Evolutionary conservation across 225 moss, liverwort and hornwort genomes (phyloP).

Genomic region (Polytrichum commune): DNA sequence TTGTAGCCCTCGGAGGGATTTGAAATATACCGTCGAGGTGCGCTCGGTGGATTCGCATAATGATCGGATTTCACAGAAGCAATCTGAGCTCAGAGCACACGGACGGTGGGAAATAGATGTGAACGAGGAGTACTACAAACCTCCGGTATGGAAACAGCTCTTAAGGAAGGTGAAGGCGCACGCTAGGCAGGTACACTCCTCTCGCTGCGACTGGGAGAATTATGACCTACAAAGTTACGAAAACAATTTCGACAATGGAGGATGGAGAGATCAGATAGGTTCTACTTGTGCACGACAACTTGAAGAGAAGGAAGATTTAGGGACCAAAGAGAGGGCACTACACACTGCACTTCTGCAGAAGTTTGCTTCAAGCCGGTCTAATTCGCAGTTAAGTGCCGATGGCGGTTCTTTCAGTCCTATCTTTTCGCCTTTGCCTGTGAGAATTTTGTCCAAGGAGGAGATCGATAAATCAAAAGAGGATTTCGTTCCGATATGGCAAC

Average conservation of each 20-base stretch:
- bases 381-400: slow-evolving; percentile 14
- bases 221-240: slow-evolving; percentile 54
- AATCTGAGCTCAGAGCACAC: slow-evolving; percentile 24
- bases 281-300: slow-evolving; percentile 3
- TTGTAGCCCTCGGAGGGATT: slow-evolving; percentile 35
- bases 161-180: slow-evolving; percentile 50
- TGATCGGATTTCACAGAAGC: background rate
- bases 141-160: slow-evolving; percentile 58
- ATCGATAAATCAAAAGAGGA: slow-evolving; percentile 39
- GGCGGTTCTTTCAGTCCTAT: slow-evolving; percentile 13
- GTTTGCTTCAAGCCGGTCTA: slow-evolving; percentile 20
- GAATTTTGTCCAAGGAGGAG: slow-evolving; percentile 26
- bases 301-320: slow-evolving; percentile 24
- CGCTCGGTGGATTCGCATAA: slow-evolving; percentile 11
- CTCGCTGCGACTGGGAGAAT: slow-evolving; percentile 43
- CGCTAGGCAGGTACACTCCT: slow-evolving; percentile 25
- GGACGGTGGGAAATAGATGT: slow-evolving; percentile 52
- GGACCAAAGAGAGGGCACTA: slow-evolving; percentile 36
- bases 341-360: slow-evolving; percentile 43
- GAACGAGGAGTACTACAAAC: slow-evolving; percentile 54
- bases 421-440: slow-evolving; percentile 39
- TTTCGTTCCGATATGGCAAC: slow-evolving; percentile 56
- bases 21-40: slow-evolving; percentile 27
- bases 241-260: slow-evolving; percentile 59
- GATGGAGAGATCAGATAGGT: slow-evolving; percentile 29